phyloP scores from a whole-genome alignment of 225 moss, liverwort and hornwort genomes.

The Sphagnum contortum region DNA sequence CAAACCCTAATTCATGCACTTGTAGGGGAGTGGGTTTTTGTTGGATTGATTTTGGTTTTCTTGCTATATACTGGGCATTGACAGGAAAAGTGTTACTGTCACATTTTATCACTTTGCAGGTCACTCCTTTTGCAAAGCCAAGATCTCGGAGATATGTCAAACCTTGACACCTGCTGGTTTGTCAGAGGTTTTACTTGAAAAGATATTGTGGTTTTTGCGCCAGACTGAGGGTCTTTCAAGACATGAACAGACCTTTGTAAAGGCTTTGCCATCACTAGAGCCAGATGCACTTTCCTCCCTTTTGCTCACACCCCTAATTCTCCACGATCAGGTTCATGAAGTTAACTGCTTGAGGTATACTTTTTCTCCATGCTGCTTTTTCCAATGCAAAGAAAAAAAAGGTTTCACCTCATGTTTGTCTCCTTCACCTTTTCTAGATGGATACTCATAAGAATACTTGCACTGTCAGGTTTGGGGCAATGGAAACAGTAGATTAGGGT shows the following conservation, averaged over 20 bases:
- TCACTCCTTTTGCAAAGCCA: conserved; percentile 56
- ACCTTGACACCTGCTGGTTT: conserved; percentile 44
- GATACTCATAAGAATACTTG: no score
- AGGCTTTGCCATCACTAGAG: conserved; percentile 48
- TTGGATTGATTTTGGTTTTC: no score
- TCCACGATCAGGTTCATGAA: conserved; percentile 52
- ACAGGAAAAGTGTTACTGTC: no score
- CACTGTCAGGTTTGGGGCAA: no score
- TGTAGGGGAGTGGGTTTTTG: no score
- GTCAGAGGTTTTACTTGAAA: conserved; percentile 59
- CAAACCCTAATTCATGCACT: no score
- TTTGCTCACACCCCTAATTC: conserved; percentile 52
- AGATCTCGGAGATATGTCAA: conserved; percentile 66
- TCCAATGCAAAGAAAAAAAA: no score
- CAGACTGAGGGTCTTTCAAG: conserved; percentile 68
- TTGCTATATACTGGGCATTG: no score
- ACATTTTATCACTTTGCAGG: conserved; percentile 25
- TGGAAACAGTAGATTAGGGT: no score
- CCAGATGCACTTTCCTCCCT: conserved; percentile 62
- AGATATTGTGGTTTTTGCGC: conserved; percentile 61
- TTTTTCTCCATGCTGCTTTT: not conserved
- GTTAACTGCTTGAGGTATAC: conserved; percentile 70
- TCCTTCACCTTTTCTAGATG: no score
- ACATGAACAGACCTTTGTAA: conserved; percentile 50
- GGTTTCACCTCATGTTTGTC: no score